Evolutionary conservation across 768 basidiomycete genomes (phyloP).

Genomic region (Boletus rubropictus): DNA sequence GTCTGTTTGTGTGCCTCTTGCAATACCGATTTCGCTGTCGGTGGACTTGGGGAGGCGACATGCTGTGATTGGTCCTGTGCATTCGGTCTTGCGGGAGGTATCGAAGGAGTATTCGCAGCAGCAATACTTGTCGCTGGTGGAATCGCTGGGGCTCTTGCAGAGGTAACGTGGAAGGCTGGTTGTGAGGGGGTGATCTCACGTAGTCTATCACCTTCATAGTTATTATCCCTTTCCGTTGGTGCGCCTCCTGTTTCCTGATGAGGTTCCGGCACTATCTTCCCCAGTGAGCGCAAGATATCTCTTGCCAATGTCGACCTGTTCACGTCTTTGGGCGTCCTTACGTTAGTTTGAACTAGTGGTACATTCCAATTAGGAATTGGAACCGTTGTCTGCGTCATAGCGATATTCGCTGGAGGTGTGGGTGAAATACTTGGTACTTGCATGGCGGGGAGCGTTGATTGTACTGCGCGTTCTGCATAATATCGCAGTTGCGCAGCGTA

Average conservation of each 20-base stretch:
- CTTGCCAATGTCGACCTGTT: constrained; percentile 49
- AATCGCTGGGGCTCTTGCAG: background rate
- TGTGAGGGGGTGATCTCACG: background rate
- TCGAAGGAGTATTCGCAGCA: background rate
- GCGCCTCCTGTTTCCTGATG: constrained; percentile 6
- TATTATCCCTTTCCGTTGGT: background rate
- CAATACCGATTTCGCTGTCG: background rate
- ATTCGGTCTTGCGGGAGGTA: background rate
- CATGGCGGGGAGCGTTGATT: background rate
- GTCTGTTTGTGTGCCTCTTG: background rate
- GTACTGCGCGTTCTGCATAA: constrained; percentile 18
- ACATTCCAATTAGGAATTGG: constrained; percentile 9
- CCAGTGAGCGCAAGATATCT: constrained; percentile 52
- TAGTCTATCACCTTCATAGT: background rate
- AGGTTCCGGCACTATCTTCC: constrained; percentile 16
- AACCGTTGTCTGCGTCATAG: background rate
- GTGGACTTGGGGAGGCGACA: background rate
- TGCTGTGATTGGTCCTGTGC: background rate
- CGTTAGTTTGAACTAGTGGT: background rate
- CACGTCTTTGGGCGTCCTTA: constrained; percentile 35
- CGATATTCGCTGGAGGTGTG: background rate
- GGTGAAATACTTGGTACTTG: constrained; percentile 1
- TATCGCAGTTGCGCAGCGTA: constrained; percentile 18
- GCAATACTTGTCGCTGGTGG: background rate
- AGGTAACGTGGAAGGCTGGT: background rate